Percentiles rank a stretch among this genome's conserved stretches.
Evolutionary conservation across 768 basidiomycete genomes (phyloP).

Genomic region (Sarcodon aspratus): DNA sequence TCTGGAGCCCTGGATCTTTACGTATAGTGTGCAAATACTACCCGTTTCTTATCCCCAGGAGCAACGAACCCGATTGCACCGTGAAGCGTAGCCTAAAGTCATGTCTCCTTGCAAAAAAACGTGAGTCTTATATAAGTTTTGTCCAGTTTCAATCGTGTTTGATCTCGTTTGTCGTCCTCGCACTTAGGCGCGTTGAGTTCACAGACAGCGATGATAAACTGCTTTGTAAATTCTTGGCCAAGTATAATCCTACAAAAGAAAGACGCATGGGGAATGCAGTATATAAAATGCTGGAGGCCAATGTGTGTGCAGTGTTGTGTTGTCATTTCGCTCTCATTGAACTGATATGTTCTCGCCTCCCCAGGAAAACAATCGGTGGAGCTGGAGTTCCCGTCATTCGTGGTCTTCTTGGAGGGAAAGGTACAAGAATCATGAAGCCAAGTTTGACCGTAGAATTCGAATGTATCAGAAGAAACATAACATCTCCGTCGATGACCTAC

Average conservation of each 20-base stretch:
- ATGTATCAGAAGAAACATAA: neutral
- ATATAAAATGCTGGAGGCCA: neutral
- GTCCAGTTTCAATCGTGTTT: too few relatives aligned
- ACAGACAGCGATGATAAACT: neutral
- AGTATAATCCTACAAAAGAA: neutral
- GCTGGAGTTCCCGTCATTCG: neutral
- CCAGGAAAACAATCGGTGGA: neutral
- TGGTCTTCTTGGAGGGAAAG: neutral
- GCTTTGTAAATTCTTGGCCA: neutral
- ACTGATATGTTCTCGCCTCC: neutral
- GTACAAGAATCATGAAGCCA: neutral
- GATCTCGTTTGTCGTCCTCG: too few relatives aligned
- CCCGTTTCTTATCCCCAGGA: too few relatives aligned
- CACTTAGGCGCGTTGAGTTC: neutral
- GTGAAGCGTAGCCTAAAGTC: too few relatives aligned
- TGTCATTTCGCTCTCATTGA: neutral
- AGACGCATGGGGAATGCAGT: neutral
- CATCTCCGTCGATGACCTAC: neutral
- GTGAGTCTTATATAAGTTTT: too few relatives aligned
- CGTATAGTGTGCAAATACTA: too few relatives aligned
- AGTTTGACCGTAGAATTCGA: neutral
- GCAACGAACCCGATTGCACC: too few relatives aligned
- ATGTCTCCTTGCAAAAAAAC: too few relatives aligned
- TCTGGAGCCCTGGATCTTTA: too few relatives aligned
- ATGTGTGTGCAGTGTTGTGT: neutral